Percentiles rank a stretch among this genome's conserved stretches.
Evolutionary conservation across 495 filamentous ascomycete genomes (phyloP).

Genomic region (Aspergillus funiculosus): DNA sequence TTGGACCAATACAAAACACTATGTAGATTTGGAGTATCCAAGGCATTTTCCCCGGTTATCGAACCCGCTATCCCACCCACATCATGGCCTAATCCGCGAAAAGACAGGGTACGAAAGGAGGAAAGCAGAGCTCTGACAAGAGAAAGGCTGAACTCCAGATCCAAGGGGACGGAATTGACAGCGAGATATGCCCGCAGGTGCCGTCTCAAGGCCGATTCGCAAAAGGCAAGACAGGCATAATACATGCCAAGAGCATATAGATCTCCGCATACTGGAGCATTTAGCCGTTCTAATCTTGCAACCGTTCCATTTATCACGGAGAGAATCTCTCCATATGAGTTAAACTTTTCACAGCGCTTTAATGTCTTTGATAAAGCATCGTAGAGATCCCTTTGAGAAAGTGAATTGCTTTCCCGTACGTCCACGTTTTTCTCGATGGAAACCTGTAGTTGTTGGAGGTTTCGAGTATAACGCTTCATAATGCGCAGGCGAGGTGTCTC

Average conservation of each 20-base stretch:
- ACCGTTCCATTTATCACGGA: slow-evolving; percentile 25
- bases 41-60: slow-evolving; percentile 25
- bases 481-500: neutral
- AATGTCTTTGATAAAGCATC: slow-evolving; percentile 3
- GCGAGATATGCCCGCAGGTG: slow-evolving; percentile 20
- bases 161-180: slow-evolving; percentile 2
- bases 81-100: slow-evolving; percentile 24
- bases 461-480: slow-evolving; percentile 4
- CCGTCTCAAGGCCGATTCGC: slow-evolving; percentile 21
- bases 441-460: slow-evolving; percentile 11
- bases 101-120: slow-evolving; percentile 19
- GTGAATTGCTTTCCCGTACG: neutral
- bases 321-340: slow-evolving; percentile 27
- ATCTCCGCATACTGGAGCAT: neutral
- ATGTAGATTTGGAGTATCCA: slow-evolving; percentile 16
- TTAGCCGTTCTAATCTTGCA: slow-evolving; percentile 21
- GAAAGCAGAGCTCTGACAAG: slow-evolving; percentile 22
- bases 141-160: neutral
- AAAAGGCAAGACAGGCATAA: slow-evolving; percentile 30
- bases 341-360: slow-evolving; percentile 14
- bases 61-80: slow-evolving; percentile 18
- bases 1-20: slow-evolving; percentile 20
- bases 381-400: slow-evolving; percentile 10
- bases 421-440: slow-evolving; percentile 23
- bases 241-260: slow-evolving; percentile 22